Base-by-base conservation (phyloP, 1,139 yeast species). In the Nakaseomyces uthaithaninus region DNA sequence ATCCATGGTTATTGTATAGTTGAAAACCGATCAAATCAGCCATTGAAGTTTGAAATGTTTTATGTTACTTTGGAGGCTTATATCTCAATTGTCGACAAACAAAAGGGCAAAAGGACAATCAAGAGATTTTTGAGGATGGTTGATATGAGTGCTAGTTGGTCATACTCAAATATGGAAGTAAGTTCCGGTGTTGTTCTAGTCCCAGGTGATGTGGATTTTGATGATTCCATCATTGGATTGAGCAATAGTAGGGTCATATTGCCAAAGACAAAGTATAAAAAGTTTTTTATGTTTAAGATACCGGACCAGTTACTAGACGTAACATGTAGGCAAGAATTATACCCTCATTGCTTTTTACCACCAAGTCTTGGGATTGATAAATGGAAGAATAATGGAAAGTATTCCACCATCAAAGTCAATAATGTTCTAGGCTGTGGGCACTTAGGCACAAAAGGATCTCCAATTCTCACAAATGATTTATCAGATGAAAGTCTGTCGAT, bases 311-410 rank as follows among this genome's bases (percentile, higher is more conserved):
- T 77, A 24, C 58, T 80, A 33, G 86, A 79, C 51, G 71, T 69
- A 31, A 62, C 69, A 3, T 80, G 87, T 53, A 65, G 69, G 17
- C 75, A 76, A 45, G 69, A 72, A 20, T 59, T 71, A 15, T 60
- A 70, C 20, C 65, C 74, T 1, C 86, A 80, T 54, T 64, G 72
- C 24, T 56, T 72, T 37, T 67, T 80, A 2, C 86, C 86, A 0
- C 85, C 86, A 6, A 69, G 82, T 12, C 63, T 75, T 55, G 86
- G 86, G 3, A 56, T 76, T 3, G 80, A 75, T 51, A 56, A 59
- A 15, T 65, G 72, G n/a, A 49, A 49, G 30, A 46, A 49, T 67
- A 43, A 47, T 10, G 55, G 62, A 1, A 51, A 49, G 30, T 55
- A 55, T 37, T 68, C 48, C 57, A 37, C 49, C 1, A 53, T 62